A percentile compares a stretch with the other conserved stretches of the same genome.
phyloP scores from a whole-genome alignment of 2,329 filamentous ascomycete species.

The Colletotrichum tropicicola region DNA sequence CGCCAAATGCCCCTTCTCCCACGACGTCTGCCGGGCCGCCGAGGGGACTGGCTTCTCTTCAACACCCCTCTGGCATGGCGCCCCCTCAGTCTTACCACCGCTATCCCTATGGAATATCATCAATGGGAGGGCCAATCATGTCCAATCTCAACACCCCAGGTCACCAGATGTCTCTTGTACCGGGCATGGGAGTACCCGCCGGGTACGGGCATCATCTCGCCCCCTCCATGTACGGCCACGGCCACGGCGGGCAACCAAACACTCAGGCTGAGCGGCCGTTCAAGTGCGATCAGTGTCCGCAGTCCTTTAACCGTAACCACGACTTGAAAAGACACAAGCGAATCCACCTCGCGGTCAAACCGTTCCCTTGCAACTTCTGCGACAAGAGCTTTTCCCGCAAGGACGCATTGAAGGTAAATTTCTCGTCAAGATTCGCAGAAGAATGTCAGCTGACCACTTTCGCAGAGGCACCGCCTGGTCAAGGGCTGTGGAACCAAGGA shows the following conservation, averaged over 20 bases:
- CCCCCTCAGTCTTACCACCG: conserved; percentile 61
- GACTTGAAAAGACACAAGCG: conserved; percentile 95
- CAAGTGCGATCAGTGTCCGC: conserved; percentile 91
- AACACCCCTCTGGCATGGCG: conserved; percentile 40
- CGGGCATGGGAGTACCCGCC: conserved; percentile 62
- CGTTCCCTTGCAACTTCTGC: conserved; percentile 89
- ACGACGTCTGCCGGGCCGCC: conserved; percentile 46
- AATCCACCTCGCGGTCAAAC: conserved; percentile 95
- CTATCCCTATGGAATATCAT: conserved; percentile 33
- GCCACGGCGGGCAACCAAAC: conserved; percentile 58
- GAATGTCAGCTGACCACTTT: conserved; percentile 17
- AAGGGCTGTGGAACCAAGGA: conserved; percentile 64
- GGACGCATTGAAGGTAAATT: conserved; percentile 90
- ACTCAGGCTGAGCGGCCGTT: conserved; percentile 82
- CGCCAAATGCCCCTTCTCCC: conserved; percentile 55
- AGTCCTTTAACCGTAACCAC: conserved; percentile 96
- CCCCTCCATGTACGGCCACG: conserved; percentile 67
- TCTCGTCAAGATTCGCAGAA: background rate
- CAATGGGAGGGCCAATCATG: conserved; percentile 73
- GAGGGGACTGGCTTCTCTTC: conserved; percentile 47
- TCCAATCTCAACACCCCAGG: conserved; percentile 81
- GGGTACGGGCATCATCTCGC: conserved; percentile 58
- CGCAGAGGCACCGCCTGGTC: conserved; percentile 69
- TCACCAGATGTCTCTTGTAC: conserved; percentile 76
- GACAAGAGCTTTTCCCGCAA: conserved; percentile 98